Base-by-base conservation (phyloP, 768 basidiomycete species). In the Lepiota brunneoincarnata region DNA sequence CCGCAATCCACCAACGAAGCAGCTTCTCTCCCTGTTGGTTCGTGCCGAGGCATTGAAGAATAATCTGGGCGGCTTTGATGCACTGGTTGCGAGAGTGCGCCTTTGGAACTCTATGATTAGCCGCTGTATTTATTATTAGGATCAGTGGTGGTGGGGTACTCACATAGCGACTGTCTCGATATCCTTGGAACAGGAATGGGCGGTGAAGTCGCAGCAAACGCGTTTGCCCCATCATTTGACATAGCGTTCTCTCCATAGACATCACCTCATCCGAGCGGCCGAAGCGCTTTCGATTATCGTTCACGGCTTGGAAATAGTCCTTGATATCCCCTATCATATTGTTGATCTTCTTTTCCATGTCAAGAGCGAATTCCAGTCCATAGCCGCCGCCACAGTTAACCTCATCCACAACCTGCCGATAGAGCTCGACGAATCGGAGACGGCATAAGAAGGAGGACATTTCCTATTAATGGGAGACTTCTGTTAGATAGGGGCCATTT, bases 171-270 rank as follows among this genome's bases (percentile, higher is more conserved):
- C 56, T 48, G 38, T 64, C 65, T 18, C 58, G 61, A 48, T 64
- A 67, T 5, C 63, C 62, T 42, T 58, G 56, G 42, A 64, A 63
- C 24, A 67, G 34, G 42, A 59, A 67, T 9, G 65, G 65, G 1
- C 65, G 58, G 52, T 67, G 63, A 2, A 67, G 58, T 11, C 59
- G 51, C 34, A 67, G 48, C n/a, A 59, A 55, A 1, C 61, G 53
- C 14, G 62, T 61, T 37, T 67, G 62, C 10, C 60, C 65, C 64
- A 67, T 64, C n/a, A 67, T 60, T 7, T 62, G 56, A 23, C 61
- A 64, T 3, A 64, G 53, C 6, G 62, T 62, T 36, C 63, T 43
- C 14, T 67, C 61, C n/a, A 57, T 64, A 54, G 26, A 61, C 54
- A 14, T 54, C 40, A 38, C 38, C n/a, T 42, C 45, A 12, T 34